Evolutionary conservation across 2,329 filamentous ascomycete species (phyloP).

Genomic region (Cercospora citrullina): DNA sequence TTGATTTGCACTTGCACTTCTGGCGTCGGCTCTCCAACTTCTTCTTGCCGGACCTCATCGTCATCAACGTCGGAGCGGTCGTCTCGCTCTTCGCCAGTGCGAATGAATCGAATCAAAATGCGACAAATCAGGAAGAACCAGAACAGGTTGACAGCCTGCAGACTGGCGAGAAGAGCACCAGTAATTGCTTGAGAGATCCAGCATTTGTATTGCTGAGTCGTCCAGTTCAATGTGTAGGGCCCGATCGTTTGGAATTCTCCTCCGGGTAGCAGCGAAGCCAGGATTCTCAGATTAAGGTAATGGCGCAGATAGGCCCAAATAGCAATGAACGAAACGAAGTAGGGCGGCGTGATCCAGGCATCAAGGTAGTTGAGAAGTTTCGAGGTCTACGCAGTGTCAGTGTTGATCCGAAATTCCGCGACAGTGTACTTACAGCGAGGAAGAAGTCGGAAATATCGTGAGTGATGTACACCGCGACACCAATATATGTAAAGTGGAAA

Average conservation of each 20-base stretch:
- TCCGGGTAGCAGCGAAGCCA: slow-evolving; percentile 68
- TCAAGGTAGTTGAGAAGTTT: slow-evolving; percentile 92
- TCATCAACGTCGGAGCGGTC: slow-evolving; percentile 73
- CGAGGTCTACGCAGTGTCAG: slow-evolving; percentile 62
- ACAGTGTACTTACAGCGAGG: slow-evolving; percentile 68
- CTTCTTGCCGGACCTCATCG: slow-evolving; percentile 51
- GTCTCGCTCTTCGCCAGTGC: slow-evolving; percentile 63
- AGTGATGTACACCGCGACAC: slow-evolving; percentile 88
- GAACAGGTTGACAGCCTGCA: slow-evolving; percentile 77
- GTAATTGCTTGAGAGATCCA: slow-evolving; percentile 68
- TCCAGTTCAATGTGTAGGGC: slow-evolving; percentile 75
- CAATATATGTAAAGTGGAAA: slow-evolving; percentile 97
- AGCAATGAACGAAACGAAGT: slow-evolving; percentile 78
- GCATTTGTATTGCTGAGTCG: slow-evolving; percentile 75
- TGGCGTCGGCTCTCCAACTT: slow-evolving; percentile 34
- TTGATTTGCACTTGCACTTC: slow-evolving; percentile 25
- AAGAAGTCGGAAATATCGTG: slow-evolving; percentile 96
- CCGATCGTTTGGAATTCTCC: slow-evolving; percentile 70
- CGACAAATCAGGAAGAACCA: slow-evolving; percentile 78
- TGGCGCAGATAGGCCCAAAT: slow-evolving; percentile 91
- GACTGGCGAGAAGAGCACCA: slow-evolving; percentile 60
- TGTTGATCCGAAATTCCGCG: not conserved
- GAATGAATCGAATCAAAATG: slow-evolving; percentile 70
- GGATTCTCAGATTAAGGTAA: slow-evolving; percentile 75
- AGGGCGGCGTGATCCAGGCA: slow-evolving; percentile 72